These are phyloP conservation scores for Berkeleyomyces basicola DNA, from an alignment of 2,329 filamentous ascomycete species.

Conservation along the genomic window DNA sequence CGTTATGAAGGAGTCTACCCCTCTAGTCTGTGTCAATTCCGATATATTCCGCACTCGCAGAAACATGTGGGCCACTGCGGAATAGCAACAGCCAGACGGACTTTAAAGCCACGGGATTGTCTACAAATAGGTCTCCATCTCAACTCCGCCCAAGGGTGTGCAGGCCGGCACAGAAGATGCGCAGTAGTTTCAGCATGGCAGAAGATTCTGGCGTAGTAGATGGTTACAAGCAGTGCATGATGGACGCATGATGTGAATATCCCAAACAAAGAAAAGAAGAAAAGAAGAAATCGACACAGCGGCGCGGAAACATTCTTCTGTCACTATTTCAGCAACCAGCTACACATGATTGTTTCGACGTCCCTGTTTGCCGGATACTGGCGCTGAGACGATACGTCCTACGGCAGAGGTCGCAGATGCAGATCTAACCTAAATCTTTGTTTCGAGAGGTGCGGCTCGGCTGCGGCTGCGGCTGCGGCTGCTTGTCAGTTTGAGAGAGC, in stretches of 20 bases:
- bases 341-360: neutral
- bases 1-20: too few relatives aligned
- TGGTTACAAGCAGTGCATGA: neutral
- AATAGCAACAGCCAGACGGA: neutral
- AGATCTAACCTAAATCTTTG: neutral
- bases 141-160: too few relatives aligned
- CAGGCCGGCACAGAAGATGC: too few relatives aligned
- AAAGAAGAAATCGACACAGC: too few relatives aligned
- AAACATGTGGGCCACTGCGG: neutral
- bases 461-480: neutral
- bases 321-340: too few relatives aligned
- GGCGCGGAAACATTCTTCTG: too few relatives aligned
- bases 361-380: neutral
- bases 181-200: neutral
- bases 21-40: neutral
- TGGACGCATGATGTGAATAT: neutral
- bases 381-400: neutral
- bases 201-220: neutral
- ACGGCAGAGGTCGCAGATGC: neutral
- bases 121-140: neutral
- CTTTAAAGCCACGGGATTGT: neutral
- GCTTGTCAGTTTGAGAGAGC: neutral
- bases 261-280: neutral
- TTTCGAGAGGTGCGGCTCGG: neutral
- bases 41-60: neutral